These are phyloP conservation scores for Calendula officinalis DNA, from an alignment of 129 eudicot species.

Conservation along the genomic window DNA sequence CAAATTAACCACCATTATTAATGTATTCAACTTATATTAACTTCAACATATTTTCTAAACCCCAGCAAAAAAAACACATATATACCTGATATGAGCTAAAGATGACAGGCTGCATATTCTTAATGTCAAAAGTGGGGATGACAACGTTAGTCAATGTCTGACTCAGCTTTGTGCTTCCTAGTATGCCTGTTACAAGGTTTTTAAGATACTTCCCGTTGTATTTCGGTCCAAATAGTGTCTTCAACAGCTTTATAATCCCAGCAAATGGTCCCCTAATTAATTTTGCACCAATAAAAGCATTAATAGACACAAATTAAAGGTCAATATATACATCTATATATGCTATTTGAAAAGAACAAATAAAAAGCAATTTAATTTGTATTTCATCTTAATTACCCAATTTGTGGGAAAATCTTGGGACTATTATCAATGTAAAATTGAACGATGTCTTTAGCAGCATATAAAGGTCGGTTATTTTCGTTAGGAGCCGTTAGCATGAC, in stretches of 20 bases:
- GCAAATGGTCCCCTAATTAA: constrained; percentile 36
- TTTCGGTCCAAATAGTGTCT: constrained; percentile 34
- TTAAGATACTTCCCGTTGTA: constrained; percentile 48
- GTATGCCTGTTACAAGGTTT: constrained; percentile 1
- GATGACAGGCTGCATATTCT: constrained; percentile 50
- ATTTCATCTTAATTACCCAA: constrained; percentile 23
- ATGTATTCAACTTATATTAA: not conserved
- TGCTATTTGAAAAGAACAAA: not conserved
- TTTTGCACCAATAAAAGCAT: constrained; percentile 8
- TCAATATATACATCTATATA: not conserved
- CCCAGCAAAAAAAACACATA: not conserved
- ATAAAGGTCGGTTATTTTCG: constrained; percentile 40
- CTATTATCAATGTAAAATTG: constrained; percentile 41
- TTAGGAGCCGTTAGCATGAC: constrained; percentile 54
- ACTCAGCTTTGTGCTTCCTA: constrained; percentile 34
- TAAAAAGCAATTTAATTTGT: not conserved
- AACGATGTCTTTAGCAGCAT: constrained; percentile 49
- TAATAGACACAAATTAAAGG: not conserved
- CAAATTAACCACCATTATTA: constrained; percentile 4
- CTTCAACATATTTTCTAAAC: not conserved
- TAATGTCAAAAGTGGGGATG: constrained; percentile 47
- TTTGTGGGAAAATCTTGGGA: constrained; percentile 57
- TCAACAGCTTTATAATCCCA: constrained; percentile 18
- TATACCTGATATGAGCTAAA: constrained; percentile 55
- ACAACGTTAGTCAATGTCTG: constrained; percentile 43